phyloP scores from a whole-genome alignment of 495 filamentous ascomycete genomes.

The Xylona heveae region DNA sequence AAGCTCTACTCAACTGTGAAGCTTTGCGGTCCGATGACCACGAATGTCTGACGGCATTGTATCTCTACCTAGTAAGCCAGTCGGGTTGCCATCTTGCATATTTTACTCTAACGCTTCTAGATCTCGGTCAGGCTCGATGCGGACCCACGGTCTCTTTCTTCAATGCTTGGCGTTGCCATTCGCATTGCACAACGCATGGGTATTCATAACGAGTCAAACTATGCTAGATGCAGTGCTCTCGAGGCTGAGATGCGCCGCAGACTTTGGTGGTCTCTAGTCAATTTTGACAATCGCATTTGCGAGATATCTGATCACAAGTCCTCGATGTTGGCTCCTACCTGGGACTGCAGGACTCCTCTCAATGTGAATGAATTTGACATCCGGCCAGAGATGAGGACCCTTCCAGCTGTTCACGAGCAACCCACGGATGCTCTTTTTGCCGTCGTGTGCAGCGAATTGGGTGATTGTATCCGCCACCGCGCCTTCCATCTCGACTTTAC shows the following conservation, averaged over 20 bases:
- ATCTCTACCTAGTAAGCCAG: constrained; percentile 32
- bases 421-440: constrained; percentile 30
- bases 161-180: constrained; percentile 28
- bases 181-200: constrained; percentile 33
- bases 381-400: constrained; percentile 24
- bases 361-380: constrained; percentile 36
- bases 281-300: constrained; percentile 29
- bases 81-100: constrained; percentile 3
- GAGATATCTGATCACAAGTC: constrained; percentile 21
- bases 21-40: constrained; percentile 25
- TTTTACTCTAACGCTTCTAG: constrained; percentile 17
- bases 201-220: constrained; percentile 23
- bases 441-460: constrained; percentile 26
- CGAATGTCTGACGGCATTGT: constrained; percentile 37
- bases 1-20: constrained; percentile 26
- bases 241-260: constrained; percentile 36
- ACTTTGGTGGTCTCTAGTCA: constrained; percentile 34
- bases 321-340: constrained; percentile 23
- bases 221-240: constrained; percentile 15
- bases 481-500: constrained; percentile 28
- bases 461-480: constrained; percentile 23
- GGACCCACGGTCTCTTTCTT: constrained; percentile 29
- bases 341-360: constrained; percentile 30
- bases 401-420: constrained; percentile 14
- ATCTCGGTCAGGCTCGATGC: constrained; percentile 22